Percentiles rank a stretch among this genome's conserved stretches.
Evolutionary conservation across 2,329 filamentous ascomycete species (phyloP).

Genomic region (Neonectria sp.): DNA sequence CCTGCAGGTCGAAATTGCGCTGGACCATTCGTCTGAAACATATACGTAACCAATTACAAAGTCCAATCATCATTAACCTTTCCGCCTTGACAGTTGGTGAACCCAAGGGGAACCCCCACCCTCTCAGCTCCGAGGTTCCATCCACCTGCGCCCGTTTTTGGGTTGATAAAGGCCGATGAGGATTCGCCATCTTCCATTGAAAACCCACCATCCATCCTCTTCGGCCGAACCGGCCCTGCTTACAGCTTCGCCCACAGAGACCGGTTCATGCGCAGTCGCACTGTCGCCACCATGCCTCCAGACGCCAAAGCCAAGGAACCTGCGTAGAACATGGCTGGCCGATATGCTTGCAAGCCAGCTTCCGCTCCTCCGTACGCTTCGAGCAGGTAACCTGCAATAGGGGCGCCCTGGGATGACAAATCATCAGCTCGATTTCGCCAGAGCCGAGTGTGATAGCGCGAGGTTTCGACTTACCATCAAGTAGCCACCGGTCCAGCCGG

Average conservation of each 20-base stretch:
- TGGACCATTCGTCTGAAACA: conserved; percentile 1
- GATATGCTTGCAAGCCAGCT: conserved; percentile 65
- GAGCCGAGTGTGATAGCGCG: background rate
- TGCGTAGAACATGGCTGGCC: conserved; percentile 73
- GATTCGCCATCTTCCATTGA: conserved; percentile 10
- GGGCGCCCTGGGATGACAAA: conserved; percentile 59
- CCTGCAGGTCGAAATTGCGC: conserved; percentile 20
- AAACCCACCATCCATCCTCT: conserved; percentile 20
- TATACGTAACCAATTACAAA: conserved; percentile 32
- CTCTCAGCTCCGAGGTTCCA: conserved; percentile 2
- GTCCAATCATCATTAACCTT: conserved; percentile 8
- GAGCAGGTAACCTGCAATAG: conserved; percentile 72
- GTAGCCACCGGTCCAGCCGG: conserved; percentile 73
- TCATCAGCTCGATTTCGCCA: conserved; percentile 24
- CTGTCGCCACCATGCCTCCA: conserved; percentile 58
- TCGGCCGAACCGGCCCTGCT: conserved; percentile 11
- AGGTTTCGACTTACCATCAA: conserved; percentile 61
- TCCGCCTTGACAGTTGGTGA: background rate
- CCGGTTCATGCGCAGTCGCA: conserved; percentile 60
- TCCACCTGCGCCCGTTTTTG: conserved; percentile 14
- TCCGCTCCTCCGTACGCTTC: conserved; percentile 68
- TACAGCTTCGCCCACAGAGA: conserved; percentile 50
- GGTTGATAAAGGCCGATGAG: background rate
- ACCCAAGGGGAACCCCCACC: conserved; percentile 20
- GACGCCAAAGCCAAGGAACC: conserved; percentile 65